Evolutionary conservation across 805 yeast species (phyloP).

Genomic region (Pichia eremophila): DNA sequence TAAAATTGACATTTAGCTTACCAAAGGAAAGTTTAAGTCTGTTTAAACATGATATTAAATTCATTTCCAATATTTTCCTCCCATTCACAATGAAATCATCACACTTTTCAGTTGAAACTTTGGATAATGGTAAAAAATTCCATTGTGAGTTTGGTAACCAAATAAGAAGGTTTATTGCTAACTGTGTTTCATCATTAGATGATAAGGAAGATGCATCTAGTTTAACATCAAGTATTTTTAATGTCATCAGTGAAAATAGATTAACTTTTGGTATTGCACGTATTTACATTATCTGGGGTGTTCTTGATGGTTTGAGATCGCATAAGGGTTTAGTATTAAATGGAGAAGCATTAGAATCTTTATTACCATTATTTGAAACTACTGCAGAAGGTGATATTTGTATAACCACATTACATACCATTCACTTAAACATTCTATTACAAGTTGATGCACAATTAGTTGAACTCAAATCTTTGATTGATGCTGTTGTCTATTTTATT

Average conservation of each 20-base stretch:
- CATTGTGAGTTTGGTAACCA: slow-evolving; percentile 52
- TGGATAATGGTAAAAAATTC: slow-evolving; percentile 19
- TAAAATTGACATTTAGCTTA: slow-evolving; percentile 46
- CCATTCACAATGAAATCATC: slow-evolving; percentile 57
- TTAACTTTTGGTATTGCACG: slow-evolving; percentile 63
- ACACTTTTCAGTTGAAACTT: slow-evolving; percentile 39
- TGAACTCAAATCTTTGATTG: slow-evolving; percentile 23
- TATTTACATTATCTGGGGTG: slow-evolving; percentile 49
- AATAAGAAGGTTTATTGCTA: slow-evolving; percentile 36
- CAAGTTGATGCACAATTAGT: slow-evolving; percentile 26
- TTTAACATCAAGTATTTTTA: slow-evolving; percentile 28
- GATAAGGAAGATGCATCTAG: slow-evolving; percentile 10
- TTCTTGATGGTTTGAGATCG: slow-evolving; percentile 39
- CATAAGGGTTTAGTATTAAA: slow-evolving; percentile 7
- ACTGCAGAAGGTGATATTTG: slow-evolving; percentile 34
- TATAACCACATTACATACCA: slow-evolving; percentile 40
- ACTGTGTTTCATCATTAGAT: slow-evolving; percentile 25
- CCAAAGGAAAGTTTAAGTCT: slow-evolving; percentile 35
- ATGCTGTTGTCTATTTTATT: slow-evolving; percentile 31
- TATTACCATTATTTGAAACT: slow-evolving; percentile 28
- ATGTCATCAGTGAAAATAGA: slow-evolving; percentile 37
- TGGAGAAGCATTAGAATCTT: slow-evolving; percentile 22
- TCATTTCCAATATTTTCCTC: slow-evolving; percentile 36
- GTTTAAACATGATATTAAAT: slow-evolving; percentile 34
- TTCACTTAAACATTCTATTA: slow-evolving; percentile 38